phyloP scores from a whole-genome alignment of 352 stramenopile genomes.

The Phytophthora sp. region DNA sequence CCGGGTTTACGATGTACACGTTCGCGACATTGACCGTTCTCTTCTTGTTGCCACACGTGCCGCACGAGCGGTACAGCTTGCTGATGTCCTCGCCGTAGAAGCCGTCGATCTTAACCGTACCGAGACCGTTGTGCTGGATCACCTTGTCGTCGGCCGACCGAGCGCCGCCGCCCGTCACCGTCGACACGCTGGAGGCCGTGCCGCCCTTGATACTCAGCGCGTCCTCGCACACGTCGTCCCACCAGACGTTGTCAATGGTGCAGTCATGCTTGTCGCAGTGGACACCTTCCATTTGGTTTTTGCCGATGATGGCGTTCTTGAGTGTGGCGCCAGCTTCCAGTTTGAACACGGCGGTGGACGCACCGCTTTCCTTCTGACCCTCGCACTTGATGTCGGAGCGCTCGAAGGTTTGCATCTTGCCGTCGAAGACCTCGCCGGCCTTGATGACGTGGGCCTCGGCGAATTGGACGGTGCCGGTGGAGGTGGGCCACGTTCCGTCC shows the following conservation, averaged over 20 bases:
- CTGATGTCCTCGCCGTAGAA: too few relatives aligned
- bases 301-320: too few relatives aligned
- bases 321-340: too few relatives aligned
- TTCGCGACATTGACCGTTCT: slow-evolving; percentile 34
- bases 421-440: slow-evolving; percentile 26
- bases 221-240: slow-evolving; percentile 24
- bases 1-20: slow-evolving; percentile 41
- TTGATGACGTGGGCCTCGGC: slow-evolving; percentile 32
- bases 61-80: too few relatives aligned
- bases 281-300: too few relatives aligned
- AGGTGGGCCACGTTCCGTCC: slow-evolving; percentile 12
- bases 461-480: slow-evolving; percentile 17
- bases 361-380: too few relatives aligned
- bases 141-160: slow-evolving; percentile 51
- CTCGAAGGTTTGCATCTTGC: too few relatives aligned
- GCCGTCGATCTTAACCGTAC: slow-evolving; percentile 21
- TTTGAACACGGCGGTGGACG: too few relatives aligned
- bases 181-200: slow-evolving; percentile 28
- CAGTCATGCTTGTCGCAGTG: too few relatives aligned
- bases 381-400: too few relatives aligned
- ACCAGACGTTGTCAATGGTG: slow-evolving; percentile 20
- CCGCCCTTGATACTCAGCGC: slow-evolving; percentile 44
- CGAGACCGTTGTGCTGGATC: slow-evolving; percentile 38
- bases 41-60: slow-evolving; percentile 13
- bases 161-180: slow-evolving; percentile 28